phyloP scores from a whole-genome alignment of 192 early-diverging fungal genomes.

The Coemansia sp. region DNA sequence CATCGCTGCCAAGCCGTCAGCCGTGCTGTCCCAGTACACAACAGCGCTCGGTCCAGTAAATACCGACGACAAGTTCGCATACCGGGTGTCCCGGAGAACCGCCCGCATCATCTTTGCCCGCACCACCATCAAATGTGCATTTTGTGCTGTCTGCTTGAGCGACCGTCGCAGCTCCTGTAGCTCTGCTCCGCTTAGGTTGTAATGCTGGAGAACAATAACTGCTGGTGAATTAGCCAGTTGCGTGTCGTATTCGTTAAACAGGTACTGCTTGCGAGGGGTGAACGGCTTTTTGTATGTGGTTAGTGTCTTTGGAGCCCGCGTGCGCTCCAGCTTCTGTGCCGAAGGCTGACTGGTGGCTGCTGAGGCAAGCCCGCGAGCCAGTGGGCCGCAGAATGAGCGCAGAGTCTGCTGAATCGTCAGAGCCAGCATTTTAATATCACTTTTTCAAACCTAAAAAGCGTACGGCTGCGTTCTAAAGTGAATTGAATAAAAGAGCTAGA shows the following conservation, averaged over 20 bases:
- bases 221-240: constrained; percentile 27
- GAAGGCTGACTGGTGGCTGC: neutral
- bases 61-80: constrained; percentile 29
- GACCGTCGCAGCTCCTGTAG: constrained; percentile 27
- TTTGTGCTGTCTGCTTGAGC: constrained; percentile 25
- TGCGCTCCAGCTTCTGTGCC: constrained; percentile 24
- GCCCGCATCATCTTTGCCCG: constrained; percentile 48
- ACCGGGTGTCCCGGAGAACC: constrained; percentile 45
- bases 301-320: constrained; percentile 32
- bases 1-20: constrained; percentile 16
- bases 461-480: neutral
- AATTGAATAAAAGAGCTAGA: neutral
- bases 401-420: neutral
- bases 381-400: neutral
- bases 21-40: constrained; percentile 26
- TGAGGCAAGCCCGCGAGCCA: neutral
- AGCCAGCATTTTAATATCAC: neutral
- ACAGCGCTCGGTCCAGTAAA: constrained; percentile 52
- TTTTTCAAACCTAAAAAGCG: neutral
- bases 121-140: constrained; percentile 41
- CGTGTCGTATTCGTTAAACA: constrained; percentile 48
- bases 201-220: constrained; percentile 42
- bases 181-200: constrained; percentile 49
- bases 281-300: constrained; percentile 56
- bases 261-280: constrained; percentile 47